A percentile compares a stretch with the other conserved stretches of the same genome.
Evolutionary conservation across 2,329 filamentous ascomycete species (phyloP).

Genomic region (Fusarium aywerte): DNA sequence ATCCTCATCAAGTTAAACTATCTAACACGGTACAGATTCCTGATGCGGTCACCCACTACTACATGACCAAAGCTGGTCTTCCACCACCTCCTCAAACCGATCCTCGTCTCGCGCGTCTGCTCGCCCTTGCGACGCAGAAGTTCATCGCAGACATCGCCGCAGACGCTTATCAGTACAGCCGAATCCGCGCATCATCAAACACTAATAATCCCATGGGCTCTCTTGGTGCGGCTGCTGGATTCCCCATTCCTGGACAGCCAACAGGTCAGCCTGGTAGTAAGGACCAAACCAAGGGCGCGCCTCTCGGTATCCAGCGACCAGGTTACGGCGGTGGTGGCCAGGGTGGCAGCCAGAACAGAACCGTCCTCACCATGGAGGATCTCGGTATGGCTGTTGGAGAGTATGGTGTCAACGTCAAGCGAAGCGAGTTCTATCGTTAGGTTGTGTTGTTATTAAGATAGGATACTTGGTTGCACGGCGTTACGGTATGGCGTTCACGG

Average conservation of each 20-base stretch:
- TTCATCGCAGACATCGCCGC: conserved; percentile 98
- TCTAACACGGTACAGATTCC: conserved; percentile 70
- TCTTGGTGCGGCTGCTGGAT: conserved; percentile 78
- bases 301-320: conserved; percentile 78
- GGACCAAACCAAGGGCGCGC: conserved; percentile 67
- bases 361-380: conserved; percentile 98
- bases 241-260: conserved; percentile 71
- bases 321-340: conserved; percentile 90
- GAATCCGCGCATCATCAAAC: conserved; percentile 89
- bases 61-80: conserved; percentile 94
- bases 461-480: conserved; percentile 36
- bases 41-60: conserved; percentile 97
- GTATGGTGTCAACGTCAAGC: conserved; percentile 97
- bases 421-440: conserved; percentile 94
- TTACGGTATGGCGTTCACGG: conserved; percentile 43
- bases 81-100: conserved; percentile 92
- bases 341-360: conserved; percentile 87
- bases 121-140: conserved; percentile 98
- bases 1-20: neutral
- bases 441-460: conserved; percentile 4
- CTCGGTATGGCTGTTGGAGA: conserved; percentile 97
- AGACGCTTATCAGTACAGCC: conserved; percentile 97
- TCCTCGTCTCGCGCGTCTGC: conserved; percentile 87
- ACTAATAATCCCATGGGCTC: conserved; percentile 93
- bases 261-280: conserved; percentile 66